Percentiles rank a stretch among this genome's conserved stretches.
phyloP scores from a whole-genome alignment of 352 stramenopile genomes.

The Phytopythium montanum region DNA sequence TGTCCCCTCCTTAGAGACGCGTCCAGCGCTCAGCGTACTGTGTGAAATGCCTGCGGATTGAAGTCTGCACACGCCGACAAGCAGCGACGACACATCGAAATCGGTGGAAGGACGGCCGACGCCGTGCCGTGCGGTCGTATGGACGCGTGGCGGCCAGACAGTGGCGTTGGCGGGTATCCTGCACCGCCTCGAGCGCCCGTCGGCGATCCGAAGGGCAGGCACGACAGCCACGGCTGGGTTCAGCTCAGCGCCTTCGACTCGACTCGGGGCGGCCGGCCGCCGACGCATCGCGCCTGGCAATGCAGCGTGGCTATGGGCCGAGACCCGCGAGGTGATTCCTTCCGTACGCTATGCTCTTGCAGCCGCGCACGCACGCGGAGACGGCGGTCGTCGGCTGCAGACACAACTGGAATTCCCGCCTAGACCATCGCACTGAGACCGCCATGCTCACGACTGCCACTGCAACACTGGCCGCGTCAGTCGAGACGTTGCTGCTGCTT shows the following conservation, averaged over 20 bases:
- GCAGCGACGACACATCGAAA: background rate
- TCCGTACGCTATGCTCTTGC: background rate
- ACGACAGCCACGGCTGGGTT: background rate
- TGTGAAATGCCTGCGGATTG: background rate
- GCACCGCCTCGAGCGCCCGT: background rate
- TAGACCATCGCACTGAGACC: background rate
- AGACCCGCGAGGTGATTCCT: background rate
- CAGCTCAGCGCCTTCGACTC: background rate
- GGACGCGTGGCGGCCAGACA: background rate
- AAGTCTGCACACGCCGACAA: background rate
- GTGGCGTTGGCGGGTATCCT: slow-evolving; percentile 7
- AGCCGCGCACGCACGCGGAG: background rate
- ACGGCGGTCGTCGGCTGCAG: background rate
- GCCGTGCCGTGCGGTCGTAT: too few species aligned
- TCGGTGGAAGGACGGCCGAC: background rate
- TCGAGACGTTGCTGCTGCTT: background rate
- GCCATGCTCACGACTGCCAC: background rate
- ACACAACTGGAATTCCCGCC: background rate
- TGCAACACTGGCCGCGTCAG: background rate
- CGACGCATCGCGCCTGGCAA: background rate
- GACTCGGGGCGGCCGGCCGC: background rate
- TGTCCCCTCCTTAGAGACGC: too few species aligned
- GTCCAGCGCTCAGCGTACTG: background rate
- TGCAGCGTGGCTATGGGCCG: background rate
- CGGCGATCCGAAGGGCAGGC: background rate